These are phyloP conservation scores for Graphiopsis chlorocephala DNA, from an alignment of 2,329 filamentous ascomycete genomes.

Conservation along the genomic window DNA sequence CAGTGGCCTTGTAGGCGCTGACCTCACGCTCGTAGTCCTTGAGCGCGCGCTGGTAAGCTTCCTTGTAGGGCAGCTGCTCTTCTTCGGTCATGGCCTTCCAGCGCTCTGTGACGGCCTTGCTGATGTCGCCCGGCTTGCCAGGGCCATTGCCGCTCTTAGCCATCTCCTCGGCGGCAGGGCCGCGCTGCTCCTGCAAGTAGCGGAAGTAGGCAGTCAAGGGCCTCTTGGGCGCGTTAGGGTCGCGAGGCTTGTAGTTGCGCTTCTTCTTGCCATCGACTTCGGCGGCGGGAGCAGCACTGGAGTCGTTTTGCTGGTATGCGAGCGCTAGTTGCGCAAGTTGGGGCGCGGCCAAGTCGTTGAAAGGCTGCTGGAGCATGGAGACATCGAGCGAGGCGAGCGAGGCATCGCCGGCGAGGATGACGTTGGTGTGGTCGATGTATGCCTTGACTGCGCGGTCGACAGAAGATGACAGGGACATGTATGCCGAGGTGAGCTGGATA, in stretches of 20 bases:
- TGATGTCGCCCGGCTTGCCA: slow-evolving; percentile 74
- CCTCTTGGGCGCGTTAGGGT: slow-evolving; percentile 92
- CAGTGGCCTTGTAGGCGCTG: slow-evolving; percentile 53
- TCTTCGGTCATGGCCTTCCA: slow-evolving; percentile 74
- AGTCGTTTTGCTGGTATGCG: slow-evolving; percentile 18
- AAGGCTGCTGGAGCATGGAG: slow-evolving; percentile 29
- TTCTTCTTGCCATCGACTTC: slow-evolving; percentile 27
- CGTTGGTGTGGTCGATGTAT: slow-evolving; percentile 85
- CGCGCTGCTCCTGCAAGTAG: slow-evolving; percentile 84
- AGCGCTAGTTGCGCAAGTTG: slow-evolving; percentile 27
- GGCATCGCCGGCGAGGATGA: slow-evolving; percentile 60
- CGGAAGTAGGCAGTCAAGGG: slow-evolving; percentile 93
- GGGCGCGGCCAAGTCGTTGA: slow-evolving; percentile 27
- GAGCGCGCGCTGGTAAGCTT: slow-evolving; percentile 57
- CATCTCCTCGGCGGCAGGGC: slow-evolving; percentile 68
- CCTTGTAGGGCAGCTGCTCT: slow-evolving; percentile 68
- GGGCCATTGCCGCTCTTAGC: slow-evolving; percentile 63
- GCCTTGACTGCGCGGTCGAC: slow-evolving; percentile 77
- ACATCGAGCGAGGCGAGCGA: slow-evolving; percentile 34
- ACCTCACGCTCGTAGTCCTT: slow-evolving; percentile 56
- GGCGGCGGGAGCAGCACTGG: slow-evolving; percentile 19
- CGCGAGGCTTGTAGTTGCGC: slow-evolving; percentile 52
- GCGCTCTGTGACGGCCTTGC: slow-evolving; percentile 79
- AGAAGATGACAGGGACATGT: slow-evolving; percentile 74
- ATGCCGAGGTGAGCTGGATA: slow-evolving; percentile 68